Percentiles rank a stretch among this genome's conserved stretches.
Evolutionary conservation across 2,329 filamentous ascomycete genomes (phyloP).

Genomic region (Pezicula carpinea): DNA sequence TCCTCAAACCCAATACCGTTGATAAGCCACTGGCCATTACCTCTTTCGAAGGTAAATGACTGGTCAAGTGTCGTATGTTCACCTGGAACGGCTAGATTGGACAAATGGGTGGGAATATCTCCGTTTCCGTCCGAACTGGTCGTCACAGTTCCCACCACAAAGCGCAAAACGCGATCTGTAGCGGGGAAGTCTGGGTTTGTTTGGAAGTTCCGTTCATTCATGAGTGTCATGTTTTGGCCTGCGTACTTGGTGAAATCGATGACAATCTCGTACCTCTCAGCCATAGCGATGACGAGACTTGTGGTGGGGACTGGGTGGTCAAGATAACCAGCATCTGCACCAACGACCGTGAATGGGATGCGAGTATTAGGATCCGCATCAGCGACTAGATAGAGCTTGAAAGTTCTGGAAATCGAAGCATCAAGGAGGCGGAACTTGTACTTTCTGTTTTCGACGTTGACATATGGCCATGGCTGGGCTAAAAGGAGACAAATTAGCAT

Average conservation of each 20-base stretch:
- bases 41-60: conserved; percentile 41
- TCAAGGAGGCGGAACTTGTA: conserved; percentile 41
- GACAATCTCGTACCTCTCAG: conserved; percentile 53
- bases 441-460: conserved; percentile 55
- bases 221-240: conserved; percentile 43
- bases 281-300: conserved; percentile 45
- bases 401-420: conserved; percentile 8
- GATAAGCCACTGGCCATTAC: conserved; percentile 43
- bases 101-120: conserved; percentile 27
- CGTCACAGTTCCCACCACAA: conserved; percentile 24
- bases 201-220: conserved; percentile 37
- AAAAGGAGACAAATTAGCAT: neutral
- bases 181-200: conserved; percentile 44
- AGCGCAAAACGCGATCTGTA: conserved; percentile 48
- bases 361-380: conserved; percentile 9
- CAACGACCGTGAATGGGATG: conserved; percentile 46
- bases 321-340: conserved; percentile 48
- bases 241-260: conserved; percentile 47
- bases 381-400: conserved; percentile 14
- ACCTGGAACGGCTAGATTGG: conserved; percentile 35
- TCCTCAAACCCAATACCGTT: conserved; percentile 45
- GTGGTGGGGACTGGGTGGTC: conserved; percentile 37
- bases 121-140: conserved; percentile 27
- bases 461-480: conserved; percentile 50
- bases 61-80: conserved; percentile 34